Evolutionary conservation across 768 basidiomycete species (phyloP).

Genomic region (Panaeolus papilionaceus): DNA sequence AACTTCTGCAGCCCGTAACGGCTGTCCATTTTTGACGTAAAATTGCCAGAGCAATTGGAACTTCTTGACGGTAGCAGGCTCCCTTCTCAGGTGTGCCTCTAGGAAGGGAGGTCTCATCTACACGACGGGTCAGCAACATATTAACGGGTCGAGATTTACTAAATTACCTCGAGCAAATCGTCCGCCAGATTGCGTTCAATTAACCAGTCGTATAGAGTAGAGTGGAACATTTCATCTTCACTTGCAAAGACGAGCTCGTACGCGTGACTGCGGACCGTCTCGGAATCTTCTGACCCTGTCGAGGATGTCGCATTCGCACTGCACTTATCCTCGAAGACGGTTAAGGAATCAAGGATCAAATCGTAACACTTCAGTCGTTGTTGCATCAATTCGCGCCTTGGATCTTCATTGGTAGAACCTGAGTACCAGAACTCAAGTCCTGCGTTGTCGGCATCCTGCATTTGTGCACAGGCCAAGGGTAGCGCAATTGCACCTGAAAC

Average conservation of each 20-base stretch:
- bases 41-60: constrained; percentile 96
- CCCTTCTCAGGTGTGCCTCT: constrained; percentile 85
- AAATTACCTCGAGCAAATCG: constrained; percentile 84
- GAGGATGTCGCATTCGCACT: constrained; percentile 31
- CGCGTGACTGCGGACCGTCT: constrained; percentile 80
- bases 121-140: constrained; percentile 14
- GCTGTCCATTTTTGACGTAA: constrained; percentile 91
- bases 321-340: constrained; percentile 76
- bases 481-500: constrained; percentile 80
- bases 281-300: constrained; percentile 56
- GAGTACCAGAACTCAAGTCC: constrained; percentile 81
- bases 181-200: constrained; percentile 81
- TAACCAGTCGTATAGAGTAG: constrained; percentile 93
- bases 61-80: constrained; percentile 81
- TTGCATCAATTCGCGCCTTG: constrained; percentile 62
- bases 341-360: constrained; percentile 81
- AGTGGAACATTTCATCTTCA: constrained; percentile 94
- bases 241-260: constrained; percentile 86
- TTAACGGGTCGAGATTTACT: constrained; percentile 3
- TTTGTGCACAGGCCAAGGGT: constrained; percentile 81
- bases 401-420: constrained; percentile 58
- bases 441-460: constrained; percentile 76
- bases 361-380: constrained; percentile 79
- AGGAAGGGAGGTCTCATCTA: constrained; percentile 89
- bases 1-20: constrained; percentile 87